A percentile compares a stretch with the other conserved stretches of the same genome.
These are phyloP conservation scores for Candida hungchunana DNA, from an alignment of 805 yeast genomes.

Conservation along the genomic window DNA sequence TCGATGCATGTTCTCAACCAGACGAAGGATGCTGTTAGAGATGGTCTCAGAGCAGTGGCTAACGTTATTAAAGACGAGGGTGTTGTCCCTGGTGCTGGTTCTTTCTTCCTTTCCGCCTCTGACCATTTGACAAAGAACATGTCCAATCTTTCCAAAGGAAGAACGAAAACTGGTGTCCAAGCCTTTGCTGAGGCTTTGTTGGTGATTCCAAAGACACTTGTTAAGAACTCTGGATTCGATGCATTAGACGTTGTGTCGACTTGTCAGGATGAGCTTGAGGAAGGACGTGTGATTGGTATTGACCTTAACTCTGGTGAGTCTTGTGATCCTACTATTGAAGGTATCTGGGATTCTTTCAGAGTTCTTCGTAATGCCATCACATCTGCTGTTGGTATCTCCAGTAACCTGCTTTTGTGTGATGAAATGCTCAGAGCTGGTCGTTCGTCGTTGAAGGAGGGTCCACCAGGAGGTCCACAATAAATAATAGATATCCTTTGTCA, in stretches of 20 bases:
- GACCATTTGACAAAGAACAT: slow-evolving; percentile 53
- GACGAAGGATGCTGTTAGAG: slow-evolving; percentile 95
- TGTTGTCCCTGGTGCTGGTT: slow-evolving; percentile 96
- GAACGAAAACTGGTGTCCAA: slow-evolving; percentile 81
- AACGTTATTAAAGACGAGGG: slow-evolving; percentile 82
- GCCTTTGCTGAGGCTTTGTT: slow-evolving; percentile 93
- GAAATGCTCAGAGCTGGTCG: slow-evolving; percentile 96
- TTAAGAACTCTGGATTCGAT: slow-evolving; percentile 91
- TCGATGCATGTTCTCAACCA: slow-evolving; percentile 85
- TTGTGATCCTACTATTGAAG: slow-evolving; percentile 90
- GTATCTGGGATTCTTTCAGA: slow-evolving; percentile 94
- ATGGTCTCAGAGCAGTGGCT: slow-evolving; percentile 92
- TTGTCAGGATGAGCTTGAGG: slow-evolving; percentile 84
- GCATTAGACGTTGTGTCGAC: slow-evolving; percentile 82
- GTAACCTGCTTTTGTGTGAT: slow-evolving; percentile 89
- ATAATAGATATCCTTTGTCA: no score
- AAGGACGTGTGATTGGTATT: slow-evolving; percentile 82
- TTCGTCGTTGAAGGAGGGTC: slow-evolving; percentile 74
- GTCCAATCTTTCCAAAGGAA: slow-evolving; percentile 68
- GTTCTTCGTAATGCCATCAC: slow-evolving; percentile 90
- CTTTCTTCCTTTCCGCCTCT: slow-evolving; percentile 83
- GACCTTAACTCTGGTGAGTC: slow-evolving; percentile 92
- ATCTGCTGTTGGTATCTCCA: slow-evolving; percentile 91
- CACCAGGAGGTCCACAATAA: no score
- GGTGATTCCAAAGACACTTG: slow-evolving; percentile 88